Evolutionary conservation across 164 flowering plant species (phyloP).

Genomic region (Dillenia suffruticosa): DNA sequence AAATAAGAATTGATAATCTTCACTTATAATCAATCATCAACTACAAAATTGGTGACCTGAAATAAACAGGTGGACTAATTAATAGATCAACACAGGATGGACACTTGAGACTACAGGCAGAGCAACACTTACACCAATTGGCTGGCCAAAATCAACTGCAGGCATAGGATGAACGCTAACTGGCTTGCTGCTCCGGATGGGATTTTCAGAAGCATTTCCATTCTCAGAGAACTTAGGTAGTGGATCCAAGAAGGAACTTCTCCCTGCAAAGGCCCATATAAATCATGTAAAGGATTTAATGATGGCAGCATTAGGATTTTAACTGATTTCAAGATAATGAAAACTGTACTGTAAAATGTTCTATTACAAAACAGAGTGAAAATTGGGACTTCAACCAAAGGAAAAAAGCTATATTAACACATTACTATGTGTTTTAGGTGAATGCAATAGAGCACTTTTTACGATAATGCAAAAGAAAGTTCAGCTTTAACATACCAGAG

Average conservation of each 20-base stretch:
- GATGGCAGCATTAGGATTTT: not conserved
- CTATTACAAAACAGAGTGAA: too few relatives aligned
- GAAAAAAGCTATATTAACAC: not conserved
- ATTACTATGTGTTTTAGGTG: not conserved
- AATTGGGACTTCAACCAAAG: not conserved
- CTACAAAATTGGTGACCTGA: not conserved
- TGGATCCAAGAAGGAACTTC: constrained; percentile 36
- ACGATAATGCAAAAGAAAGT: not conserved
- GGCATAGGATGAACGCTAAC: constrained; percentile 46
- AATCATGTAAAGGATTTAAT: constrained; percentile 1
- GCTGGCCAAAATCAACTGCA: constrained; percentile 21
- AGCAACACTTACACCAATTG: constrained; percentile 26
- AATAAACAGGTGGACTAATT: not conserved
- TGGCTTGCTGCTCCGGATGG: constrained; percentile 21
- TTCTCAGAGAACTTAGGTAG: constrained; percentile 33
- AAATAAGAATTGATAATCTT: too few relatives aligned
- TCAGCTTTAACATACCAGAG: constrained; percentile 39
- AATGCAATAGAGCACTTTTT: too few relatives aligned
- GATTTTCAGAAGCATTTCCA: constrained; percentile 28
- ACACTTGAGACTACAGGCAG: not conserved
- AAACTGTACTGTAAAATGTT: not conserved
- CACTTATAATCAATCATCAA: too few relatives aligned
- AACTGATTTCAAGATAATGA: not conserved
- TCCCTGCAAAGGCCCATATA: constrained; percentile 36
- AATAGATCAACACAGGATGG: not conserved